Evolutionary conservation across 2,329 filamentous ascomycete genomes (phyloP).

Genomic region (Neoarthrinium moseri): DNA sequence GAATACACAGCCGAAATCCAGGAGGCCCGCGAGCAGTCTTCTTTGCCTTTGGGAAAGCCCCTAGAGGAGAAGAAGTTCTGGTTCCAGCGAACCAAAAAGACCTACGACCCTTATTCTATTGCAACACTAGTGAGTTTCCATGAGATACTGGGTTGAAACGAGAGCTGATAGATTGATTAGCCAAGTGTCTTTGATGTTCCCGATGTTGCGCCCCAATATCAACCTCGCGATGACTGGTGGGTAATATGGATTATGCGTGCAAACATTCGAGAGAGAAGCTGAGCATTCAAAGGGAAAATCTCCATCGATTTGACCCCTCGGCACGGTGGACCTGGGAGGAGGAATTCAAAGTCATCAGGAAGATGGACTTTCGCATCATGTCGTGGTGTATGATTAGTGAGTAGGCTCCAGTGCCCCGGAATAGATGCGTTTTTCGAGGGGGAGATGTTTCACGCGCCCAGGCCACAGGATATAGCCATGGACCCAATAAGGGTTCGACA

Average conservation of each 20-base stretch:
- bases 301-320: conserved; percentile 28
- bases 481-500: too few relatives aligned
- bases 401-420: too few relatives aligned
- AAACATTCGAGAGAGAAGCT: not conserved
- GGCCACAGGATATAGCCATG: too few relatives aligned
- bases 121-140: conserved; percentile 24
- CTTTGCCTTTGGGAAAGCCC: conserved; percentile 22
- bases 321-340: conserved; percentile 31
- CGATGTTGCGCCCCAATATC: conserved; percentile 36
- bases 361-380: conserved; percentile 36
- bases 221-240: conserved; percentile 26
- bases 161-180: conserved; percentile 22
- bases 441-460: too few relatives aligned
- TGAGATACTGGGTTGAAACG: not conserved
- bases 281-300: conserved; percentile 23
- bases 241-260: not conserved
- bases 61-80: conserved; percentile 28
- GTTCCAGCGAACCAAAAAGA: conserved; percentile 27
- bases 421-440: too few relatives aligned
- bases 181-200: conserved; percentile 45
- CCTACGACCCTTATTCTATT: conserved; percentile 20
- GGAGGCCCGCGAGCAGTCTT: conserved; percentile 6
- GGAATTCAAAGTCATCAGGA: conserved; percentile 26
- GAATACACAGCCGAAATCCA: conserved; percentile 16
- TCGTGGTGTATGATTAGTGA: conserved; percentile 30